Percentiles rank a stretch among this genome's conserved stretches.
These are phyloP conservation scores for Fraxinus paxiana DNA, from an alignment of 305 asterid genomes.

Conservation along the genomic window DNA sequence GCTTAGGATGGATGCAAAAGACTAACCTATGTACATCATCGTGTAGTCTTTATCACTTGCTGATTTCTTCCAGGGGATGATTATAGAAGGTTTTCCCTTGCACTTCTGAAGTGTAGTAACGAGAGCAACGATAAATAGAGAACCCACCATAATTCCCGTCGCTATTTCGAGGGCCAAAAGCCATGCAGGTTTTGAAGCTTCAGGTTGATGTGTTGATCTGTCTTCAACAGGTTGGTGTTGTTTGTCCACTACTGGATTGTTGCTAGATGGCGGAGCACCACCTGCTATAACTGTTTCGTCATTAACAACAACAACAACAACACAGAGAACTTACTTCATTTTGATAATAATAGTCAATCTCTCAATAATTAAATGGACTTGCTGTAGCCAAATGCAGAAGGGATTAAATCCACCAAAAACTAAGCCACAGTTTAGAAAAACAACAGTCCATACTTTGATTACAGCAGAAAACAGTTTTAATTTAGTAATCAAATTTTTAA, in stretches of 20 bases:
- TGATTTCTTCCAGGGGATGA: slow-evolving; percentile 88
- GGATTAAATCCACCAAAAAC: background rate
- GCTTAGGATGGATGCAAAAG: slow-evolving; percentile 1
- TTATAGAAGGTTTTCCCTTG: slow-evolving; percentile 60
- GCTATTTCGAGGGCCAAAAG: slow-evolving; percentile 69
- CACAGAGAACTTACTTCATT: background rate
- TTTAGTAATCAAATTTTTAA: background rate
- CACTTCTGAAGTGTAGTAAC: slow-evolving; percentile 57
- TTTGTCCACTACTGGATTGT: slow-evolving; percentile 33
- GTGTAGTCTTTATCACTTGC: slow-evolving; percentile 60
- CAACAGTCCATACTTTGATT: background rate
- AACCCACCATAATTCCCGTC: slow-evolving; percentile 68
- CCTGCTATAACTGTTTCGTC: slow-evolving; percentile 33
- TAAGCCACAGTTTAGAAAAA: background rate
- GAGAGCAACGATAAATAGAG: slow-evolving; percentile 57
- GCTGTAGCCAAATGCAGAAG: background rate
- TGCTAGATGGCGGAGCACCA: slow-evolving; percentile 36
- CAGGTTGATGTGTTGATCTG: slow-evolving; percentile 40
- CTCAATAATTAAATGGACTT: background rate
- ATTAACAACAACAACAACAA: background rate
- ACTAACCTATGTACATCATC: slow-evolving; percentile 64
- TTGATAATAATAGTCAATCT: background rate
- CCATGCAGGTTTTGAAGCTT: slow-evolving; percentile 70
- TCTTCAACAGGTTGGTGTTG: slow-evolving; percentile 45
- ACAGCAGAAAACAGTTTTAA: background rate